Base-by-base conservation (phyloP, 441 rosid species). In the Croton laevigatus region DNA sequence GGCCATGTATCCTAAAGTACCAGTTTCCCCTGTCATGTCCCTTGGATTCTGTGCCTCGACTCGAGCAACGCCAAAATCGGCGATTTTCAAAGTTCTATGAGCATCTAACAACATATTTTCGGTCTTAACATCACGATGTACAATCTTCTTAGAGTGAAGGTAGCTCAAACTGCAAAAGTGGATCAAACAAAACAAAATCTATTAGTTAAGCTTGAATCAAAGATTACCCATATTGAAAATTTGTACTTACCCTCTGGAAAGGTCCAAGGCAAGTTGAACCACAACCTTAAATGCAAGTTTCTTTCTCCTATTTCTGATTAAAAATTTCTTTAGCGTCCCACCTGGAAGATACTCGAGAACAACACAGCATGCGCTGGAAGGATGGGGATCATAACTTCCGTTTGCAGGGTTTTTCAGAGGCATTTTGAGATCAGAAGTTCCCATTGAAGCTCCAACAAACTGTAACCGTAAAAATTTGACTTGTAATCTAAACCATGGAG, bases 11-110 rank as follows among this genome's bases (percentile, higher is more conserved):
- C 96, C 97, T 67, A 89, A 90, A 52, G 97, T 91, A 46, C 98
- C 97, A 8, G 98, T 93, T 87, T 89, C 97, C 77, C 97, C 97
- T 10, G 98, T 91, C 98, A 93, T 93, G 55, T 93, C 98, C 59
- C 78, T 76, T 20, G 94, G 98, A 75, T 93, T 93, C 71, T 80
- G 89, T 66, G 98, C 98, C 79, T 93, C 98, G 66, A 88, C 96
- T 68, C 98, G 87, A 6, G 98, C 98, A 64, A 93, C 98, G 3
- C 98, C 98, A 70, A 93, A 93, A 85, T 91, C 98, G 27, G 98
- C 97, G 42, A 93, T 93, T 59, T 93, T 93, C 65, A 93, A 69
- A 66, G 69, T 88, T 80, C 83, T 81, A 0, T 77, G 74, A 69
- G 23, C 20, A 79, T 93, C 90, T 51, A 93, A 76, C 73, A 93